Base-by-base conservation (phyloP, 2,329 filamentous ascomycete species). In the Microsporum canis region DNA sequence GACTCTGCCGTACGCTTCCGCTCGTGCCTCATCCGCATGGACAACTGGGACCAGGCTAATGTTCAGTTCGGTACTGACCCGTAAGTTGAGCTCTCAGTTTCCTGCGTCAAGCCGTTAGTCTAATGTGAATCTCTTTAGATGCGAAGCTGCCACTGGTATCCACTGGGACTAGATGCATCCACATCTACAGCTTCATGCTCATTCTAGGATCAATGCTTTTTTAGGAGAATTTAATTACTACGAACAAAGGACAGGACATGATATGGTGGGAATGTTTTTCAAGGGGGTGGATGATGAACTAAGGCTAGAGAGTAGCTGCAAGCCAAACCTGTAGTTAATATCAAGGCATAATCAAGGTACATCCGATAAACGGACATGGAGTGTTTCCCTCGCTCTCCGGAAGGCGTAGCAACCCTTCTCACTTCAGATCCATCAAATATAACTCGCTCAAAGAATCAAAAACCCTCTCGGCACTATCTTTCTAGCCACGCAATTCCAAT, bases 31-130 rank as follows among this genome's bases (percentile, higher is more conserved):
- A 61, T 69, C 49, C 70, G 72, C 17, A 70, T 77, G 43, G 63
- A 67, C n/a, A 73, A 77, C 2, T 81, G 76, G 75, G 76, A 79
- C 63, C 71, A 73, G 17, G 78, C 77, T 68, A 75, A 71, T 23
- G 71, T 79, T 58, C 64, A 68, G 17, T 79, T 74, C 63, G 73
- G 69, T 1, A 60, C 70, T 34, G 79, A 81, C 65, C 78, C 79
- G 70, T 71, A 62, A 67, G 69, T 68, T 27, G 57, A 6, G 38
- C 17, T 49, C 27, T 23, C 49, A 57, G n/a, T 31, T 59, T 49
- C 59, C 38, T 57, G 17, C 14, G n/a, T 39, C 41, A 31, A 49
- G 29, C 27, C 14, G 2, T 39, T 17, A 27, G 27, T 47, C 49
- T 17, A 17, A 27, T 23, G 17, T 27, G 1, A 29, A 47, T 31